Evolutionary conservation across 257 asterid genomes (phyloP).

Genomic region (Paulownia fortunei): DNA sequence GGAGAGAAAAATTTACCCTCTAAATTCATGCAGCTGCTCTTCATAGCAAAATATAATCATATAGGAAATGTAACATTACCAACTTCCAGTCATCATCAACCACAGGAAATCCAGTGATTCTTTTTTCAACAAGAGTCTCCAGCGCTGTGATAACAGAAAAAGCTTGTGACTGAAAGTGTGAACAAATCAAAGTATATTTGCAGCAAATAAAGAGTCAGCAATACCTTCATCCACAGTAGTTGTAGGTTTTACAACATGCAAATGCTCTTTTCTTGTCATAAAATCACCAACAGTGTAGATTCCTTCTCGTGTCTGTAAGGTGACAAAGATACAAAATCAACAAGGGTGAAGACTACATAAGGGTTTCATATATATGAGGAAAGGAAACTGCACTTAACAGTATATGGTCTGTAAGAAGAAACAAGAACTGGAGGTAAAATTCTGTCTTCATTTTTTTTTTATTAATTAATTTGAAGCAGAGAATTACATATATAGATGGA

Average conservation of each 20-base stretch:
- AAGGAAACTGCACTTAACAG: background rate
- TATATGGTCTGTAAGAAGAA: no score
- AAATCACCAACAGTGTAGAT: constrained; percentile 82
- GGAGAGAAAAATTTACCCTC: background rate
- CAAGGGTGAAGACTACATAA: constrained; percentile 12
- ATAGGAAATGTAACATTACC: constrained; percentile 55
- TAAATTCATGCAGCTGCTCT: constrained; percentile 20
- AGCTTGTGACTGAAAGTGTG: constrained; percentile 12
- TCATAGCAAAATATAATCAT: background rate
- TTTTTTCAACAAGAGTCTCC: constrained; percentile 77
- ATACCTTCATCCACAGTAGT: constrained; percentile 91
- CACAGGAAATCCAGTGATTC: constrained; percentile 95
- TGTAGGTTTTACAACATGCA: constrained; percentile 73
- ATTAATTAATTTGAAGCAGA: no score
- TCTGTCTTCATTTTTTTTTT: no score
- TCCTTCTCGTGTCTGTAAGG: constrained; percentile 61
- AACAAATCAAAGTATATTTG: background rate
- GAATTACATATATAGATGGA: no score
- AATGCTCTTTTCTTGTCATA: constrained; percentile 72
- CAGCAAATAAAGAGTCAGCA: constrained; percentile 14
- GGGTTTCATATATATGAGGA: background rate
- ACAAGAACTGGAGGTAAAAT: no score
- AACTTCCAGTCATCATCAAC: constrained; percentile 88
- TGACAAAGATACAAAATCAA: constrained; percentile 23
- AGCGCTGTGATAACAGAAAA: constrained; percentile 63